Conservation (phyloP, 2,329 filamentous ascomycete genomes). For the Dryadomyces sulphureus region DNA sequence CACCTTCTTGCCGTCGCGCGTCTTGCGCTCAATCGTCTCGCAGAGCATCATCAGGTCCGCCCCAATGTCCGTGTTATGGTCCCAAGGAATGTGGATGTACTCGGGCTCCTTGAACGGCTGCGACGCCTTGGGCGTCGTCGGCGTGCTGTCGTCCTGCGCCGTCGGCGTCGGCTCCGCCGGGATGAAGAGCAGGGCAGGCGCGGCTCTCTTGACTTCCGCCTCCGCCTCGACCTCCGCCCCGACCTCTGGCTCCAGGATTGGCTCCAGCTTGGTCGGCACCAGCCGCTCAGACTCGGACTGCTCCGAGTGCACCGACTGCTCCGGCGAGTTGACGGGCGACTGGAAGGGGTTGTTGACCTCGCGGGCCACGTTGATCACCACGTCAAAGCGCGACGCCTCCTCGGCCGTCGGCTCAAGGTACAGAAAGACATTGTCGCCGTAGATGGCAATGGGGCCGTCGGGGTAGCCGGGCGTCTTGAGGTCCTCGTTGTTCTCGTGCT, state of each 20-base stretch:
- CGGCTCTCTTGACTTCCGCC: neutral
- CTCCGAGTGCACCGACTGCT: too few species aligned
- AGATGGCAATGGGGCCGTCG: slow-evolving; percentile 68
- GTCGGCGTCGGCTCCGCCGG: slow-evolving; percentile 13
- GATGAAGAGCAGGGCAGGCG: slow-evolving; percentile 1
- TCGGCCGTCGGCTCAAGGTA: slow-evolving; percentile 69
- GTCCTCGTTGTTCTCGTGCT: slow-evolving; percentile 61
- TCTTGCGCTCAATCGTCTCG: slow-evolving; percentile 58
- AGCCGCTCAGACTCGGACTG: slow-evolving; percentile 16
- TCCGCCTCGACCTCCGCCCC: neutral
- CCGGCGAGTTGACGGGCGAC: slow-evolving; percentile 24
- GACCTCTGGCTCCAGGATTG: slow-evolving; percentile 5
- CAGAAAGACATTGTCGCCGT: slow-evolving; percentile 61
- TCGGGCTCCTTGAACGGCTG: slow-evolving; percentile 42
- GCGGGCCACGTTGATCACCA: slow-evolving; percentile 71
- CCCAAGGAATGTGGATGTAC: slow-evolving; percentile 79
- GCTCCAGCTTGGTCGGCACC: neutral
- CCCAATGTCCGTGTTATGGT: slow-evolving; percentile 77
- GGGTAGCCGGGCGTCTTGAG: slow-evolving; percentile 73
- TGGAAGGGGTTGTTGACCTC: slow-evolving; percentile 68
- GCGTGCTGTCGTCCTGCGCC: slow-evolving; percentile 24
- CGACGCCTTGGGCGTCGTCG: slow-evolving; percentile 42
- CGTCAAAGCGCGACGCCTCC: slow-evolving; percentile 63
- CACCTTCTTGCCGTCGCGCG: slow-evolving; percentile 60
- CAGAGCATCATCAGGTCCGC: slow-evolving; percentile 62